phyloP scores from a whole-genome alignment of 306 rosid genomes.

The Dalbergia oliveri region DNA sequence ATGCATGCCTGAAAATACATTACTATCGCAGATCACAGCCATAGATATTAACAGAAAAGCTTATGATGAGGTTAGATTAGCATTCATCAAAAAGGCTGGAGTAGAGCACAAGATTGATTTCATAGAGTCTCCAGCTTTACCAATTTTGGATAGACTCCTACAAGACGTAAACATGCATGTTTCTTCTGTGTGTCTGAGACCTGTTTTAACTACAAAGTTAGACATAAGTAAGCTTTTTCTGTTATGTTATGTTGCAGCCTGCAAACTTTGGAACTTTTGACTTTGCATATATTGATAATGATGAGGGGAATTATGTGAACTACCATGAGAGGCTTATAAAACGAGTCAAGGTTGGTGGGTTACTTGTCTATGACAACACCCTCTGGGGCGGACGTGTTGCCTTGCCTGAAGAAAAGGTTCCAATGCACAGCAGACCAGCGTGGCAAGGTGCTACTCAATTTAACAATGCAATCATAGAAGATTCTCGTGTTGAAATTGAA shows the following conservation, averaged over 20 bases:
- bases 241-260: slow-evolving; percentile 36
- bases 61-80: slow-evolving; percentile 69
- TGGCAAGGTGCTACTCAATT: slow-evolving; percentile 32
- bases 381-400: slow-evolving; percentile 57
- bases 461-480: slow-evolving; percentile 44
- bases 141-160: slow-evolving; percentile 59
- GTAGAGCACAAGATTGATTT: slow-evolving; percentile 71
- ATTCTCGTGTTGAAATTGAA: slow-evolving; percentile 50
- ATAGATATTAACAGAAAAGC: slow-evolving; percentile 56
- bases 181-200: slow-evolving; percentile 12
- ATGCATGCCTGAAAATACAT: background rate
- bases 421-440: background rate
- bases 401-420: slow-evolving; percentile 53
- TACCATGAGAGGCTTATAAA: slow-evolving; percentile 62
- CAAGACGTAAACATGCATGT: slow-evolving; percentile 50
- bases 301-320: slow-evolving; percentile 51
- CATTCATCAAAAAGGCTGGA: slow-evolving; percentile 66
- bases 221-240: too few relatives aligned
- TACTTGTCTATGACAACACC: slow-evolving; percentile 54
- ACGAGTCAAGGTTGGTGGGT: slow-evolving; percentile 58
- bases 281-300: slow-evolving; percentile 61
- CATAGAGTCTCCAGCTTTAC: slow-evolving; percentile 64
- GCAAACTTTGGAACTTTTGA: slow-evolving; percentile 51
- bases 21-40: slow-evolving; percentile 59
- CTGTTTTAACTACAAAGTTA: background rate